Base-by-base conservation (phyloP, 2,329 filamentous ascomycete species). In the Aspergillus costaricaensis region DNA sequence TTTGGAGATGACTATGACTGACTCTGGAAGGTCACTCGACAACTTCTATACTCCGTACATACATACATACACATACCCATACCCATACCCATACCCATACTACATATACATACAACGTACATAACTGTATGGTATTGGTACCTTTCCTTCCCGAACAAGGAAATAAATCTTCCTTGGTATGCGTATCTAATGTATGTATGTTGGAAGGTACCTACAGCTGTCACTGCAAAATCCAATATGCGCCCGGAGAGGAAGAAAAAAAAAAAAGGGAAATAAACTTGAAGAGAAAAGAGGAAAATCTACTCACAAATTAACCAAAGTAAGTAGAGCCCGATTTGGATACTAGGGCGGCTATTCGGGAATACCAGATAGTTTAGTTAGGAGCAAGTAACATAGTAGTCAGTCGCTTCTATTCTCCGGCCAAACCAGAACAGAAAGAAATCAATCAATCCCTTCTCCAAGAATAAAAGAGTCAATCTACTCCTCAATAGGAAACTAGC, bases 171-270 rank as follows among this genome's bases (percentile, higher is more conserved):
- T 10, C 41, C 19, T 19, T 44, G 41, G 41, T 44, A 44, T 44
- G 32, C 32, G 32, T 30, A 51, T 30, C 14, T 19, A 32, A 32
- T n/a, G 23, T 53, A 39, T 32, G 36, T 21, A 39, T 19, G 19
- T 25, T 38, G 32, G 30, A 53, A 25, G 51, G 51, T 25, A 39
- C 51, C 55, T 62, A 60, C 59, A 30, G 49, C 23, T 39, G 41
- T 30, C 54, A 57, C 17, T 21, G 38, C 39, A 43, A 39, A 27
- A 47, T 27, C 43, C 41, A 19, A 44, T 19, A 44, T 32, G 36
- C 30, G 50, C 50, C 30, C 19, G 30, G n/a, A 39, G 36, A 32
- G 21, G 32, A 51, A 9, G 32, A 51, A 9, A 14, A 27, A 14
- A 4, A 51, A 38, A 23, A 52, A 43, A 41, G 19, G 50, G 32